Evolutionary conservation across 805 yeast species (phyloP).

Genomic region (Cyberlindnera maclurae): DNA sequence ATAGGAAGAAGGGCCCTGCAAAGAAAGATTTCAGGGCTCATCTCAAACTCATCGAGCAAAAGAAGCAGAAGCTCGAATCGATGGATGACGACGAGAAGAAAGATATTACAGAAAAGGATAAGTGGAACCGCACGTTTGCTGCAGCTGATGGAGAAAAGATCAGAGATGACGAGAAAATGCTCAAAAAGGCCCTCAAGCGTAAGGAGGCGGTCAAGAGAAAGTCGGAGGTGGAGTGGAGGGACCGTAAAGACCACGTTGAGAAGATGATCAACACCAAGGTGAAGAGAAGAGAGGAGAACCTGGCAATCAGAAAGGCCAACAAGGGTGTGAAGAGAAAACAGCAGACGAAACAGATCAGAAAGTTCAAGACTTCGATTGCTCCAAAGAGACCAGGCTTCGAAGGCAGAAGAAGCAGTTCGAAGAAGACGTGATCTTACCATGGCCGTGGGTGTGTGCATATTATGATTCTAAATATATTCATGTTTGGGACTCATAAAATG

Average conservation of each 20-base stretch:
- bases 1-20: constrained; percentile 75
- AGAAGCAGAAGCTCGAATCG: constrained; percentile 53
- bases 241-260: constrained; percentile 73
- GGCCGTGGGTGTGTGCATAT: neutral
- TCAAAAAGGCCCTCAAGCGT: constrained; percentile 78
- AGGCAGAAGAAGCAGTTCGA: constrained; percentile 37
- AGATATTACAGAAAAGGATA: constrained; percentile 58
- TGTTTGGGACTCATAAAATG: constrained; percentile 1
- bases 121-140: constrained; percentile 79
- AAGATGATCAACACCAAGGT: constrained; percentile 67
- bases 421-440: constrained; percentile 7
- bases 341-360: constrained; percentile 58
- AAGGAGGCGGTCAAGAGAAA: constrained; percentile 78
- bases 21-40: constrained; percentile 82
- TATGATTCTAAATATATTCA: neutral
- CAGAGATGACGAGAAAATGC: constrained; percentile 82
- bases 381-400: constrained; percentile 86
- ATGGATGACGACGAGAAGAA: constrained; percentile 57
- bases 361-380: constrained; percentile 49
- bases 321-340: constrained; percentile 76
- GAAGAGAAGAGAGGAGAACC: constrained; percentile 88
- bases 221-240: constrained; percentile 89
- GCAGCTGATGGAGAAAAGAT: constrained; percentile 86
- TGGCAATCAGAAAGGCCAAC: constrained; percentile 77
- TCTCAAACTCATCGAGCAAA: constrained; percentile 64